phyloP scores from a whole-genome alignment of 2,329 filamentous ascomycete genomes.

The Epichloe scottii region DNA sequence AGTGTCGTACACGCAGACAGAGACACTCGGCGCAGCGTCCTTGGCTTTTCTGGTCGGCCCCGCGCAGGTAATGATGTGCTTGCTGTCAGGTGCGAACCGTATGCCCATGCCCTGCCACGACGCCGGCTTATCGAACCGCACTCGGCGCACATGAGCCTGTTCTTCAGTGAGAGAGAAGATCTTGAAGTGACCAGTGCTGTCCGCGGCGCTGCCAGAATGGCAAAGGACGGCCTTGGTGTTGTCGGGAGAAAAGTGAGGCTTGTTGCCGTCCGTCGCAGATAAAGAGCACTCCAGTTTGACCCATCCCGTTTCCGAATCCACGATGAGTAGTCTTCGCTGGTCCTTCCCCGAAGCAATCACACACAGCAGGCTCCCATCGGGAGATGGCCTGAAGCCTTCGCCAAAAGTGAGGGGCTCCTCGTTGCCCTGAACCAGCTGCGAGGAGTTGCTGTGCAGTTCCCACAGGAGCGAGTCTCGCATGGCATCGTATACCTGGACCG shows the following conservation, averaged over 20 bases:
- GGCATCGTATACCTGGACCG: conserved; percentile 5
- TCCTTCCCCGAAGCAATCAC: conserved; percentile 1
- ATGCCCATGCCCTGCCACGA: conserved; percentile 2
- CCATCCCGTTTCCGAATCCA: conserved; percentile 4
- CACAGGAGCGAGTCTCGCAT: conserved; percentile 3
- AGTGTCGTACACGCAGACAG: conserved; percentile 1
- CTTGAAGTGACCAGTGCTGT: not conserved
- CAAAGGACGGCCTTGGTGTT: conserved; percentile 4
- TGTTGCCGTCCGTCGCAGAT: conserved; percentile 1
- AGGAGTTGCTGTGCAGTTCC: conserved; percentile 6
- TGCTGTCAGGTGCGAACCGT: conserved; percentile 4
- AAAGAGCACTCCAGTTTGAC: conserved; percentile 1
- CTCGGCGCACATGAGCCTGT: not conserved
- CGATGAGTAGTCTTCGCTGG: conserved; percentile 2
- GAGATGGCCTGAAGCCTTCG: conserved; percentile 3
- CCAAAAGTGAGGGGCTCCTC: conserved; percentile 4
- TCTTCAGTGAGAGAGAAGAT: not conserved
- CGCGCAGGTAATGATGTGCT: conserved; percentile 4
- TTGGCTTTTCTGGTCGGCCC: not conserved
- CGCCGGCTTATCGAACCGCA: conserved; percentile 1
- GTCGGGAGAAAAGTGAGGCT: conserved; percentile 4
- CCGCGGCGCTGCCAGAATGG: not conserved
- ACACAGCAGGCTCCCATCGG: conserved; percentile 4
- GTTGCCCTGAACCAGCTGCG: conserved; percentile 4
- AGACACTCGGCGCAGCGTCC: not conserved